phyloP scores from a whole-genome alignment of 352 stramenopile species.

The Globisporangium polare region DNA sequence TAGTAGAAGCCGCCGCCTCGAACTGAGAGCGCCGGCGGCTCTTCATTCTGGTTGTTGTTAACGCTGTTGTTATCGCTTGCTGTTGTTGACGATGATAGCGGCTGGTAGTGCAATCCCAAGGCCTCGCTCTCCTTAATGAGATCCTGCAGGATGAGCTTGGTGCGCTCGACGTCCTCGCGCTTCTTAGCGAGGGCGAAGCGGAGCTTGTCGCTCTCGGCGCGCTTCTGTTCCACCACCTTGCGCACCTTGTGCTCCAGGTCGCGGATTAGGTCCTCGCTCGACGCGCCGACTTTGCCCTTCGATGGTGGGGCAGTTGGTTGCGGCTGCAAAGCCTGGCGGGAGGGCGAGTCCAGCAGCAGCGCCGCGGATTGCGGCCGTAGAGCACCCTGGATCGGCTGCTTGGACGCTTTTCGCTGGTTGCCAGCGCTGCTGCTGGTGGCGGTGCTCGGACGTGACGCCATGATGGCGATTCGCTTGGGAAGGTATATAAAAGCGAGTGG shows the following conservation, averaged over 20 bases:
- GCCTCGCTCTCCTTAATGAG: constrained; percentile 75
- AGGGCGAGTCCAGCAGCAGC: constrained; percentile 19
- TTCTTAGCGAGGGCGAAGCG: constrained; percentile 63
- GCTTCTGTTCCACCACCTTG: constrained; percentile 79
- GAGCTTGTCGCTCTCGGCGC: constrained; percentile 70
- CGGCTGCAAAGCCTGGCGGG: neutral
- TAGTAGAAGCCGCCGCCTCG: neutral
- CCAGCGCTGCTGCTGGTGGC: neutral
- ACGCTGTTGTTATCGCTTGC: neutral
- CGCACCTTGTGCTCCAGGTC: constrained; percentile 73
- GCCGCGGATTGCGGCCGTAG: constrained; percentile 39
- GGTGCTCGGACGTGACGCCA: constrained; percentile 9
- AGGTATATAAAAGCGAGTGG: too few species aligned
- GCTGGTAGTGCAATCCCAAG: constrained; percentile 55
- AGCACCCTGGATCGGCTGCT: constrained; percentile 25
- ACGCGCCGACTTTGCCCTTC: constrained; percentile 48
- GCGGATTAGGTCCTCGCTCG: constrained; percentile 73
- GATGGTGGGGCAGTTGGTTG: neutral
- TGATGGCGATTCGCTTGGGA: neutral
- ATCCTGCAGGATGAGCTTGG: constrained; percentile 64
- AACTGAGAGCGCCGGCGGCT: neutral
- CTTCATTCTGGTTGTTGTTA: constrained; percentile 27
- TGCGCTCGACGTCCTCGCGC: constrained; percentile 57
- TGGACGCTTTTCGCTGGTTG: constrained; percentile 1
- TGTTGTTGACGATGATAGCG: neutral